Conservation (phyloP, 1,284 basidiomycete genomes). For the Ustilago vetiveriae region DNA sequence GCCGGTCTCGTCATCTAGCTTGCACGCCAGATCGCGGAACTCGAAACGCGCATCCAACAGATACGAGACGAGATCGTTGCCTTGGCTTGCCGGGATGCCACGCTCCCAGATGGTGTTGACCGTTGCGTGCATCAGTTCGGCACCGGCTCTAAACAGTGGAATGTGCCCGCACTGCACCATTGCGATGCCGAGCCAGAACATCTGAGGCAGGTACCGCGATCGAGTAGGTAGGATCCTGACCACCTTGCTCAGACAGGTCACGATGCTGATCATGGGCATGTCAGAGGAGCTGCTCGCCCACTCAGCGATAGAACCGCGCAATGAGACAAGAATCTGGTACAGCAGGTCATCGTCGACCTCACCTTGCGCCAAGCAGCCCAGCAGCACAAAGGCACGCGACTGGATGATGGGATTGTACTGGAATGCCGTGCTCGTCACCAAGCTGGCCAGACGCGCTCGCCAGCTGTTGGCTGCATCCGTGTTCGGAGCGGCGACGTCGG, state of each 20-base stretch:
- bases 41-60: conserved; percentile 58
- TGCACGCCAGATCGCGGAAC: conserved; percentile 57
- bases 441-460: conserved; percentile 90
- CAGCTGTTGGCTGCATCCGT: conserved; percentile 84
- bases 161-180: conserved; percentile 62
- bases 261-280: conserved; percentile 64
- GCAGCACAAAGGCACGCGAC: conserved; percentile 84
- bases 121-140: conserved; percentile 55
- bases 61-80: conserved; percentile 49
- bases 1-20: conserved; percentile 60
- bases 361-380: conserved; percentile 79
- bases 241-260: conserved; percentile 62
- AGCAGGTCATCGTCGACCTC: conserved; percentile 82
- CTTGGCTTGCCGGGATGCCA: conserved; percentile 40
- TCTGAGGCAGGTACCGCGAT: conserved; percentile 61
- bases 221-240: conserved; percentile 58
- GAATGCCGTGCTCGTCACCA: conserved; percentile 91
- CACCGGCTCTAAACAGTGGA: conserved; percentile 60
- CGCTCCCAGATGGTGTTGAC: conserved; percentile 52
- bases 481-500: conserved; percentile 57
- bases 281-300: conserved; percentile 58
- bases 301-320: conserved; percentile 60
- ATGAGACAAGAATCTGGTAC: conserved; percentile 86
- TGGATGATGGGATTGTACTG: conserved; percentile 90
- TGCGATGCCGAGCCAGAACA: conserved; percentile 63